Conservation (phyloP, 2,329 filamentous ascomycete genomes). For the Leptographium procerum region DNA sequence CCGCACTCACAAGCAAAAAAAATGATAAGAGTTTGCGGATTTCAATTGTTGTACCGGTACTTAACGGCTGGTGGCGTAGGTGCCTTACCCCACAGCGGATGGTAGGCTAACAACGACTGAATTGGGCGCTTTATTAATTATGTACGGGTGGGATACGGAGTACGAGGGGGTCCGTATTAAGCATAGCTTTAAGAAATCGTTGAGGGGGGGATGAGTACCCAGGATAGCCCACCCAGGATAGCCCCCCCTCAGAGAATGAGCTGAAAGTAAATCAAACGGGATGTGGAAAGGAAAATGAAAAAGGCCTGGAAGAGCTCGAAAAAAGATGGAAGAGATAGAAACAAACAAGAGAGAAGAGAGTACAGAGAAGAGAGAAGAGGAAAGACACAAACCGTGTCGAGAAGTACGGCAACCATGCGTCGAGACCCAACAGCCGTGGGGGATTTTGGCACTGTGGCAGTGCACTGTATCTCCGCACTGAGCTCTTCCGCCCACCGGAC, state of each 20-base stretch:
- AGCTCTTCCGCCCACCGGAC: too few relatives aligned
- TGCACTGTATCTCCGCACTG: conserved; percentile 1
- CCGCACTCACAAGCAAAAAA: not conserved
- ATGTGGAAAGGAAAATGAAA: too few relatives aligned
- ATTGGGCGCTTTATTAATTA: too few relatives aligned
- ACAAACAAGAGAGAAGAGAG: too few relatives aligned
- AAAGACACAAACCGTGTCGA: not conserved
- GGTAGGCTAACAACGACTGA: not conserved
- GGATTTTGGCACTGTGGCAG: not conserved
- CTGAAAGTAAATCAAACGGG: too few relatives aligned
- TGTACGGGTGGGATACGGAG: too few relatives aligned
- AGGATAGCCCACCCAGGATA: too few relatives aligned
- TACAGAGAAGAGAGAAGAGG: not conserved
- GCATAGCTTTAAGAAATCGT: not conserved
- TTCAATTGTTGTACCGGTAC: not conserved
- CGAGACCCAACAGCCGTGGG: not conserved
- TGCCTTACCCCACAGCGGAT: not conserved
- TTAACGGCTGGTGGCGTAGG: not conserved
- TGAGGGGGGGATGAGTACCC: too few relatives aligned
- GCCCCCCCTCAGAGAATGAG: not conserved
- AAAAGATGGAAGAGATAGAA: too few relatives aligned
- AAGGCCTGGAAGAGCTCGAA: too few relatives aligned
- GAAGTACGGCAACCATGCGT: too few relatives aligned
- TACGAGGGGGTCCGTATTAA: not conserved
- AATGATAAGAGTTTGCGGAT: not conserved